Evolutionary conservation across 345 rosid species (phyloP), one percentile per base, ranked within the genome.

Genomic region (Diplotaxis tenuifolia): DNA sequence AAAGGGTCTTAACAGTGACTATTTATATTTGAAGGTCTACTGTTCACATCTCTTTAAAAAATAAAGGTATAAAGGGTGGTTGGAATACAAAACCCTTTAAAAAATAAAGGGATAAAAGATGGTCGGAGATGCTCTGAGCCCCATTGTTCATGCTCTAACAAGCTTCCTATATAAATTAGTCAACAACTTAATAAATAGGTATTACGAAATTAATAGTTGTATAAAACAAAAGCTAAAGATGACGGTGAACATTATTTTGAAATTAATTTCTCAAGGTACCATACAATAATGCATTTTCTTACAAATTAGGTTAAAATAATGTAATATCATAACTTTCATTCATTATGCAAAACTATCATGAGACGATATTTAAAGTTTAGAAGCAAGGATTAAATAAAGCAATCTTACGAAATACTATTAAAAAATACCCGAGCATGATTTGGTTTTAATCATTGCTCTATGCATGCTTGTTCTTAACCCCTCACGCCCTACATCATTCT

Each of bases 401-500:
- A 59, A n/a, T 49, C 25, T 42, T 50, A 34, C 40, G 55, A n/a
- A 68, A 68, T 67, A 47, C 49, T 75, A 55, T 25, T 60, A 22
- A 67, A 45, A 50, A 38, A 52, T 27, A 52, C 25, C 8, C 19
- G 53, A 54, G 74, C 70, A 68, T 75, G 79, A 75, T 75, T 68
- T 69, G 74, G 21, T 20, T 53, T 25, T 53, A 53, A 75, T 75
- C 74, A 75, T 68, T 75, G 74, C 74, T 54, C 74, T 75, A 68
- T 40, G 70, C 79, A 75, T 68, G 79, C 79, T 68, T 62, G 59
- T 20, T 68, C 65, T 75, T 68, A 75, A 55, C 20, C 50, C 52
- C 65, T 75, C 74, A 68, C 74, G 74, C 69, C 68, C 74, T 75
- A 68, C 69, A 75, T 75, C 70, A 75, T 75, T 68, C 21, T 61